A percentile compares a stretch with the other conserved stretches of the same genome.
Evolutionary conservation across 495 filamentous ascomycete species (phyloP).

Genomic region (Trichocladium uniseriatum): DNA sequence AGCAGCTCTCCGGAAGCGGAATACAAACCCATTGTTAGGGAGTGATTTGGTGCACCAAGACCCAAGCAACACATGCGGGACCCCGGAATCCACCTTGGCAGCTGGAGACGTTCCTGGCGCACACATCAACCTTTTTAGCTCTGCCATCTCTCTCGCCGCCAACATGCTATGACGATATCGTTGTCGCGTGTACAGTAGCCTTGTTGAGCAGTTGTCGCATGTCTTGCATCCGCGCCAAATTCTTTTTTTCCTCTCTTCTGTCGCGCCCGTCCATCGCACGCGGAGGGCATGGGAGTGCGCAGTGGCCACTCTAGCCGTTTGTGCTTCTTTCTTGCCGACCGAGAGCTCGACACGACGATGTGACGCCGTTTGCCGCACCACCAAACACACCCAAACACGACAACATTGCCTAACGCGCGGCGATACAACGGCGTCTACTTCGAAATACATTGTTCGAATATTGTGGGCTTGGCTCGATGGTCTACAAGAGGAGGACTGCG

Average conservation of each 20-base stretch:
- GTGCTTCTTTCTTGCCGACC: conserved; percentile 5
- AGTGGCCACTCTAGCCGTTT: conserved; percentile 7
- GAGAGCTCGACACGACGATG: conserved; percentile 21
- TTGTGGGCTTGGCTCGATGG: conserved; percentile 8
- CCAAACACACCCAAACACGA: conserved; percentile 2
- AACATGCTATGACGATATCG: conserved; percentile 12
- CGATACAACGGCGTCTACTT: not conserved
- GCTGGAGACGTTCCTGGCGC: conserved; percentile 3
- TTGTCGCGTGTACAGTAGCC: conserved; percentile 15
- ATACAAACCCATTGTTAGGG: conserved; percentile 14
- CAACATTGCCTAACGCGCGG: not conserved
- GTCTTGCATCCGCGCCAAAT: not conserved
- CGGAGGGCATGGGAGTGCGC: conserved; percentile 13
- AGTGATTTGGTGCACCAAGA: conserved; percentile 10
- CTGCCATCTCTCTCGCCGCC: not conserved
- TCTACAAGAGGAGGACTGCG: conserved; percentile 5
- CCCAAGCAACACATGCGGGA: conserved; percentile 1
- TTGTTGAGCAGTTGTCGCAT: not conserved
- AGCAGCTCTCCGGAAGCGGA: conserved; percentile 5
- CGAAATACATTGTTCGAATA: not conserved
- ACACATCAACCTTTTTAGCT: conserved; percentile 23
- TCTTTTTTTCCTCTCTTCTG: not conserved
- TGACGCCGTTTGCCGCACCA: conserved; percentile 17
- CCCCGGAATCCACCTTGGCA: conserved; percentile 8
- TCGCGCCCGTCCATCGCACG: not conserved